Conservation (phyloP, 2,329 filamentous ascomycete species). For the Microsporum canis region DNA sequence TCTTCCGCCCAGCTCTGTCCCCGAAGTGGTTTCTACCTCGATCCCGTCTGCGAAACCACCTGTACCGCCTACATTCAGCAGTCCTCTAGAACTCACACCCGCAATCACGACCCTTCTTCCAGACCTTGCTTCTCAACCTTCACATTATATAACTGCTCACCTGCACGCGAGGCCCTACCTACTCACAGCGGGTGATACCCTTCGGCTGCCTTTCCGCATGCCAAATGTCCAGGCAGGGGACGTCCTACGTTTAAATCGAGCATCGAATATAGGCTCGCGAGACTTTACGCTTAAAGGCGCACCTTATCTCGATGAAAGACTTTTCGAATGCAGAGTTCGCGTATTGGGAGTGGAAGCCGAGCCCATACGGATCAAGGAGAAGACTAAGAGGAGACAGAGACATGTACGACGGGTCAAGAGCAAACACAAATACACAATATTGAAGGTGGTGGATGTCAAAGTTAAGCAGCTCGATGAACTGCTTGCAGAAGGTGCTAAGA, state of each 20-base stretch:
- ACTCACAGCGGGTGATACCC: slow-evolving; percentile 52
- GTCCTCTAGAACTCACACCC: slow-evolving; percentile 31
- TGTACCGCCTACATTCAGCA: slow-evolving; percentile 27
- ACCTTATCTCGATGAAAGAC: slow-evolving; percentile 68
- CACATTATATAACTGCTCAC: slow-evolving; percentile 39
- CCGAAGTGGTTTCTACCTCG: slow-evolving; percentile 11
- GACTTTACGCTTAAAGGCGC: slow-evolving; percentile 80
- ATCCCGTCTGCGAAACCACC: slow-evolving; percentile 23
- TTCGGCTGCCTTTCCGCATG: slow-evolving; percentile 73
- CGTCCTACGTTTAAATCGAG: slow-evolving; percentile 75
- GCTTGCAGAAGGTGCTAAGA: slow-evolving; percentile 32
- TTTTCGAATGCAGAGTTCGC: slow-evolving; percentile 75
- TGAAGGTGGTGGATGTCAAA: slow-evolving; percentile 72
- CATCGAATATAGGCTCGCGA: slow-evolving; percentile 67
- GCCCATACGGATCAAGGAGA: slow-evolving; percentile 64
- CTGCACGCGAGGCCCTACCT: slow-evolving; percentile 41
- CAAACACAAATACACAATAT: slow-evolving; percentile 80
- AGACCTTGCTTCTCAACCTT: slow-evolving; percentile 33
- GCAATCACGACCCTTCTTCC: slow-evolving; percentile 35
- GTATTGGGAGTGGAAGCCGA: slow-evolving; percentile 78
- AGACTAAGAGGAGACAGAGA: slow-evolving; percentile 64
- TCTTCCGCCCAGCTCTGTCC: slow-evolving; percentile 9
- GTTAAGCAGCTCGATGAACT: slow-evolving; percentile 49
- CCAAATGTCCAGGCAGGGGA: slow-evolving; percentile 67
- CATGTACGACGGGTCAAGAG: slow-evolving; percentile 65